A percentile compares a stretch with the other conserved stretches of the same genome.
phyloP scores from a whole-genome alignment of 148 eudicot species.

The Fagopyrum esculentum region DNA sequence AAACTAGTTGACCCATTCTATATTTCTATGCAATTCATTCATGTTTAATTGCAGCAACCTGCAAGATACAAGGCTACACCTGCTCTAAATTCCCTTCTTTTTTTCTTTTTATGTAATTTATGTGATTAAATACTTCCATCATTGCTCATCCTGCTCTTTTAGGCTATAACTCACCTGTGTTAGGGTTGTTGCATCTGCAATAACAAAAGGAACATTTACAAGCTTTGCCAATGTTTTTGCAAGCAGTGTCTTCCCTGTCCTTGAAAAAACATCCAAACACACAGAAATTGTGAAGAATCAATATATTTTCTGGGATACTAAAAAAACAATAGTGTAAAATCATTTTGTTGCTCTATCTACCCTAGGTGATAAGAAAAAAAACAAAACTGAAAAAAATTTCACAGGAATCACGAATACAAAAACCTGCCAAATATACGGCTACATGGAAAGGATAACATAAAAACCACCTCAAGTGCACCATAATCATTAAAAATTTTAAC shows the following conservation, averaged over 20 bases:
- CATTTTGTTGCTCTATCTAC: background rate
- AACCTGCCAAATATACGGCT: background rate
- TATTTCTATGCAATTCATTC: background rate
- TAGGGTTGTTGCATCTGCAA: conserved; percentile 38
- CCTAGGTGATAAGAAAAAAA: background rate
- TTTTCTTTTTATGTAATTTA: too few relatives aligned
- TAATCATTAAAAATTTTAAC: background rate
- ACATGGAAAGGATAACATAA: background rate
- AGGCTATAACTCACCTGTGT: conserved; percentile 27
- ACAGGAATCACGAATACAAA: background rate
- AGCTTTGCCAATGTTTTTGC: conserved; percentile 39
- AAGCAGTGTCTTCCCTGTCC: conserved; percentile 48
- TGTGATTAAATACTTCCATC: too few relatives aligned
- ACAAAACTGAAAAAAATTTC: background rate
- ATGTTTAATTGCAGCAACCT: background rate
- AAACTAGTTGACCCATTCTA: background rate
- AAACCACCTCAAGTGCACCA: background rate
- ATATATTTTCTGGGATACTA: background rate
- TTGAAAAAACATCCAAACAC: conserved; percentile 9
- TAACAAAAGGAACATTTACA: conserved; percentile 40
- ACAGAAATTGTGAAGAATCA: conserved; percentile 4
- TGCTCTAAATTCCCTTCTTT: too few relatives aligned
- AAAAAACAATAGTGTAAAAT: background rate
- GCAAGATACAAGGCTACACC: too few relatives aligned
- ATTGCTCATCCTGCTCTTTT: background rate